Evolutionary conservation across 176 grass and related monocot genomes (phyloP).

Genomic region (Melocanna baccifera): DNA sequence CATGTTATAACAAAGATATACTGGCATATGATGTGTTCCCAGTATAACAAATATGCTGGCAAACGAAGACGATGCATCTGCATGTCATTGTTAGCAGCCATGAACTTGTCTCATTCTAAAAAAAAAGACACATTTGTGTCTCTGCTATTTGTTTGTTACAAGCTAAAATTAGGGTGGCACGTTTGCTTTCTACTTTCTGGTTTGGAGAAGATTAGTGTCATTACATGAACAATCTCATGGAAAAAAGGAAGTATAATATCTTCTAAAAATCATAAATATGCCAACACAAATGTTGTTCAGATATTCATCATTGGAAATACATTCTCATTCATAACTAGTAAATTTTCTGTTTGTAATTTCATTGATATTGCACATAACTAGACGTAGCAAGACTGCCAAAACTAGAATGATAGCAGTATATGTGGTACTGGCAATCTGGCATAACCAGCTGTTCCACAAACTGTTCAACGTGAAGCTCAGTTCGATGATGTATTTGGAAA

Average conservation of each 20-base stretch:
- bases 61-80: slow-evolving; percentile 6
- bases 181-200: not conserved
- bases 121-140: not conserved
- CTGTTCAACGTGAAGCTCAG: slow-evolving; percentile 16
- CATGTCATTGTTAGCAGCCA: not conserved
- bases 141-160: not conserved
- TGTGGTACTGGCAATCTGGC: not conserved
- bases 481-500: slow-evolving; percentile 21
- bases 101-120: not conserved
- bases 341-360: not conserved
- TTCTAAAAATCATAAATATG: slow-evolving; percentile 20
- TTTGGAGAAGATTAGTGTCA: not conserved
- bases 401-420: slow-evolving; percentile 12
- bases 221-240: not conserved
- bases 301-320: slow-evolving; percentile 19
- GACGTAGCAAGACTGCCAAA: slow-evolving; percentile 16
- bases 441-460: slow-evolving; percentile 16
- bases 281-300: not conserved
- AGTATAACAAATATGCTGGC: not conserved
- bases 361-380: slow-evolving; percentile 33
- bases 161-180: not conserved
- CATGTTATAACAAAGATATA: slow-evolving; percentile 5
- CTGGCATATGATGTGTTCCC: not conserved
- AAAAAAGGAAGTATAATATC: not conserved
- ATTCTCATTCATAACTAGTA: slow-evolving; percentile 19